Evolutionary conservation across 2,329 filamentous ascomycete species (phyloP).

Genomic region (Alternaria consortialis): DNA sequence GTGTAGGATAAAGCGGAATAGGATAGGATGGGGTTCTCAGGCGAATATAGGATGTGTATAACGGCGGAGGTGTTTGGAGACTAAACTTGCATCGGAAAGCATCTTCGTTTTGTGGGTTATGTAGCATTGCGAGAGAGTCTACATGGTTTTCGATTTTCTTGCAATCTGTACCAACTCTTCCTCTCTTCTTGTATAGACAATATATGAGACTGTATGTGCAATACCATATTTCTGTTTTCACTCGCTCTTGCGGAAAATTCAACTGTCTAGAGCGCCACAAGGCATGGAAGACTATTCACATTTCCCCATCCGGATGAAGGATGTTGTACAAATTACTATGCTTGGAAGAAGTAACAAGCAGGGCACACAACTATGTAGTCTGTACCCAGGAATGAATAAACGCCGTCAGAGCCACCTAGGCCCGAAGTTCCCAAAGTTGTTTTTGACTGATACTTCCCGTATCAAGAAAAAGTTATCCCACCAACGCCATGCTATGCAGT

Average conservation of each 20-base stretch:
- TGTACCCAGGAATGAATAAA: not conserved
- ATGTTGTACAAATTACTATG: slow-evolving; percentile 5
- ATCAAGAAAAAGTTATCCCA: not conserved
- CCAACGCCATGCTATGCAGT: slow-evolving; percentile 9
- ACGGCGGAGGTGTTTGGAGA: slow-evolving; percentile 2
- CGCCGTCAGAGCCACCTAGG: not conserved
- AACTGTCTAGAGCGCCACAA: too few species aligned
- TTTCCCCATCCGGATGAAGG: not conserved
- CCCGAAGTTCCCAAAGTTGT: not conserved
- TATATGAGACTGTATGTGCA: not conserved
- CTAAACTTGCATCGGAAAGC: slow-evolving; percentile 2
- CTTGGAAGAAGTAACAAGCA: not conserved
- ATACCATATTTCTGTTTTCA: not conserved
- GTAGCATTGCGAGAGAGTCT: slow-evolving; percentile 6
- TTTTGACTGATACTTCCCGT: not conserved
- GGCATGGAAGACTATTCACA: not conserved
- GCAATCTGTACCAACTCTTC: slow-evolving; percentile 1
- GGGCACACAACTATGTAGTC: not conserved
- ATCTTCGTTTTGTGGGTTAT: not conserved
- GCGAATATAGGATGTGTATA: slow-evolving; percentile 9
- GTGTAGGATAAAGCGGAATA: not conserved
- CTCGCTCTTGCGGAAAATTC: not conserved
- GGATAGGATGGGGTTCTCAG: slow-evolving; percentile 1
- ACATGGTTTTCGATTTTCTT: slow-evolving; percentile 1
- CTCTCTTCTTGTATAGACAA: slow-evolving; percentile 4